A percentile compares a stretch with the other conserved stretches of the same genome.
phyloP scores from a whole-genome alignment of 805 yeast species.

The Yarrowia divulgata region DNA sequence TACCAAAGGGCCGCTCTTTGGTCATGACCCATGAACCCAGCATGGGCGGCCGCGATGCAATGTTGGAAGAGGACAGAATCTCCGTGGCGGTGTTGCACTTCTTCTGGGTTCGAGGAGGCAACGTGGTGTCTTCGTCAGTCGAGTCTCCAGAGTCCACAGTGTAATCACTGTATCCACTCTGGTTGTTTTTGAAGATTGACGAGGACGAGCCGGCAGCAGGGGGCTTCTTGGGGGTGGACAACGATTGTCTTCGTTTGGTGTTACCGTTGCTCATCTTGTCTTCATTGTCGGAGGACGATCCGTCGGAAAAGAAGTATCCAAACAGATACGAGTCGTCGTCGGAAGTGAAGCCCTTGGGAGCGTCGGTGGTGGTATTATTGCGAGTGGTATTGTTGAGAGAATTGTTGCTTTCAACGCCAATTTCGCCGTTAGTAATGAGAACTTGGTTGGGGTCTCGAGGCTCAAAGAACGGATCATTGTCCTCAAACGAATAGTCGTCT shows the following conservation, averaged over 20 bases:
- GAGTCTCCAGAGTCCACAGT: constrained; percentile 72
- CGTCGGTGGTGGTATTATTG: constrained; percentile 10
- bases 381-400: constrained; percentile 16
- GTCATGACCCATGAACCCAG: constrained; percentile 91
- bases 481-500: constrained; percentile 36
- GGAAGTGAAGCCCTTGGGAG: constrained; percentile 17
- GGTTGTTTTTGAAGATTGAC: constrained; percentile 28
- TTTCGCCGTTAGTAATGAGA: constrained; percentile 38
- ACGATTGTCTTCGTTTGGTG: constrained; percentile 16
- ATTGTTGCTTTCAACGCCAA: constrained; percentile 30
- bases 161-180: constrained; percentile 39
- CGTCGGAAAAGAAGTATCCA: constrained; percentile 38
- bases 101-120: constrained; percentile 66
- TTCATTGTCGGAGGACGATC: constrained; percentile 24
- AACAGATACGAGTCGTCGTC: constrained; percentile 37
- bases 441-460: constrained; percentile 39
- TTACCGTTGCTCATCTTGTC: background rate
- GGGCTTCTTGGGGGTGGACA: constrained; percentile 31
- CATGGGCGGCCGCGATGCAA: constrained; percentile 85
- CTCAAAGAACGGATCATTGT: constrained; percentile 39
- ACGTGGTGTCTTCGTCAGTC: constrained; percentile 88
- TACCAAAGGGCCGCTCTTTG: constrained; percentile 81
- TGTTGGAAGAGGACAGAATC: constrained; percentile 83
- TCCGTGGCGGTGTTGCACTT: constrained; percentile 66
- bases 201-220: constrained; percentile 33